Conservation (phyloP, 768 basidiomycete species). For the Pleurotus sapidus region DNA sequence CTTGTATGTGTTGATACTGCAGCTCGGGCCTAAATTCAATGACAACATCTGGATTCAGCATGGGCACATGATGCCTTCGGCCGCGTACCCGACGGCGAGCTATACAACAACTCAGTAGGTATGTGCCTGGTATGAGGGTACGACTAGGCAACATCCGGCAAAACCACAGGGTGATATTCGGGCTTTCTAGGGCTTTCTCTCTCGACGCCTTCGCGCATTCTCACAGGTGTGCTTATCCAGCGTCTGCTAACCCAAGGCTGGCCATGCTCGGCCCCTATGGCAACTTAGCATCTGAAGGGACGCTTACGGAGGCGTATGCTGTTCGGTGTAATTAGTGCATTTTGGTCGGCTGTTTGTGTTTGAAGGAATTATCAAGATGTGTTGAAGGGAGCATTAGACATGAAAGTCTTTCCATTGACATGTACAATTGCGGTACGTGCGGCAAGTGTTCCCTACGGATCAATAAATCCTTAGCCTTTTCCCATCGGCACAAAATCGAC, state of each 20-base stretch:
- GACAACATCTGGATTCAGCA: not conserved
- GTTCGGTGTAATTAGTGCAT: not conserved
- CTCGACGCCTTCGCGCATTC: not conserved
- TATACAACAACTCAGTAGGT: not conserved
- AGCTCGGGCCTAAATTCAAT: not conserved
- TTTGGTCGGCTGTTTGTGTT: conserved; percentile 1
- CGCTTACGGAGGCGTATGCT: not conserved
- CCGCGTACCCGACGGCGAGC: not conserved
- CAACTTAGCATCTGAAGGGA: conserved; percentile 2
- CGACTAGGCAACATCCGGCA: not conserved
- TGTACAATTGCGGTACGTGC: conserved; percentile 3
- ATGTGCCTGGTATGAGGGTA: not conserved
- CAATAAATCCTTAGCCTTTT: not conserved
- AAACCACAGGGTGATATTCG: conserved; percentile 2
- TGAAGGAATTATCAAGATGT: not conserved
- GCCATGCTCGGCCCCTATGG: not conserved
- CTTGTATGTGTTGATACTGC: too few species aligned
- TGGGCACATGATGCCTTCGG: not conserved
- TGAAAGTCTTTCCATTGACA: not conserved
- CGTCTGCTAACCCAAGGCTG: not conserved
- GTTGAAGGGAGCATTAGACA: not conserved
- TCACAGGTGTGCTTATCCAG: conserved; percentile 2
- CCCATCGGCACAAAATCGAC: not conserved
- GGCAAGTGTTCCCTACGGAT: conserved; percentile 6
- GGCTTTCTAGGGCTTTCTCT: conserved; percentile 4